These are phyloP conservation scores for Mycena sanguinolenta DNA, from an alignment of 768 basidiomycete species.

Conservation along the genomic window DNA sequence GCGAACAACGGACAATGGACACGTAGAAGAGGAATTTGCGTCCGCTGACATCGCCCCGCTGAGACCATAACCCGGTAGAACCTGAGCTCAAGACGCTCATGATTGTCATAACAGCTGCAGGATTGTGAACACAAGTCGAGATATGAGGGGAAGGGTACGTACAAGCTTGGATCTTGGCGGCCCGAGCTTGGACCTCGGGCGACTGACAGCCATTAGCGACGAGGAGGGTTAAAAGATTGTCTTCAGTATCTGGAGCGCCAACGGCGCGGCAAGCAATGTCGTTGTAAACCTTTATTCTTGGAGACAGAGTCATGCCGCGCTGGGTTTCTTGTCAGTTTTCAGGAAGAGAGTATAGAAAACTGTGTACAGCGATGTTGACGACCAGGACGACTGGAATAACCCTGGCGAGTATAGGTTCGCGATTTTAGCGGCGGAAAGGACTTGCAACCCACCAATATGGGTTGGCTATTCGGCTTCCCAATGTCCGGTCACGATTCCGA, in stretches of 20 bases:
- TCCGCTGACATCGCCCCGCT: slow-evolving; percentile 81
- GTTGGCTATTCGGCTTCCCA: slow-evolving; percentile 49
- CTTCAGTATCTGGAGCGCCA: slow-evolving; percentile 27
- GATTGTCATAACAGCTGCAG: slow-evolving; percentile 73
- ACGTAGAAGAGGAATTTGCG: slow-evolving; percentile 80
- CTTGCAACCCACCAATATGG: slow-evolving; percentile 59
- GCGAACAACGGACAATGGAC: slow-evolving; percentile 56
- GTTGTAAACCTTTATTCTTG: slow-evolving; percentile 85
- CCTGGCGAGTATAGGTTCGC: slow-evolving; percentile 56
- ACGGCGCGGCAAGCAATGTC: slow-evolving; percentile 78
- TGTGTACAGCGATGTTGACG: slow-evolving; percentile 74
- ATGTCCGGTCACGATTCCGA: neutral
- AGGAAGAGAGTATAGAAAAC: slow-evolving; percentile 1
- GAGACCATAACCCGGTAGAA: slow-evolving; percentile 91
- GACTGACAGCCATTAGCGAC: slow-evolving; percentile 37
- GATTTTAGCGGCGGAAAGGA: neutral
- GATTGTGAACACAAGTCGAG: neutral
- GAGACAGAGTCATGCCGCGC: slow-evolving; percentile 86
- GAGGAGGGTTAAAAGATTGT: neutral
- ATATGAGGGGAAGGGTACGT: slow-evolving; percentile 31
- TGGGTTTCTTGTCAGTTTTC: slow-evolving; percentile 44
- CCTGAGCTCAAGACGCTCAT: slow-evolving; percentile 86
- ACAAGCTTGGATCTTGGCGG: slow-evolving; percentile 81
- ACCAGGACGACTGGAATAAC: slow-evolving; percentile 78
- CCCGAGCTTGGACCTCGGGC: slow-evolving; percentile 74